Evolutionary conservation across 768 basidiomycete genomes (phyloP).

Genomic region (Kwoniella mangroviensis): DNA sequence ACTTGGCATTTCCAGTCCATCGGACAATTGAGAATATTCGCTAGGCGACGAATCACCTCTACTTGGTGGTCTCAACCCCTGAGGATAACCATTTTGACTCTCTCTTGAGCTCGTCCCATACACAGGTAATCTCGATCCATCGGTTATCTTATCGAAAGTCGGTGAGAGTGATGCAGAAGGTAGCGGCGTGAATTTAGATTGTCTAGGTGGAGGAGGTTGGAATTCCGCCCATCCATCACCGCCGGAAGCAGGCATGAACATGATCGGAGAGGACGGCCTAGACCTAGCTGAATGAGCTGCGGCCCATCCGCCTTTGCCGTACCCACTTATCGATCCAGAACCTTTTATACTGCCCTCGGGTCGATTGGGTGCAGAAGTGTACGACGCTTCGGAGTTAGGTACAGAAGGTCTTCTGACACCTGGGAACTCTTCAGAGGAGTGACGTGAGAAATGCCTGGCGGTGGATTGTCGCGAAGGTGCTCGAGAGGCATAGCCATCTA

Average conservation of each 20-base stretch:
- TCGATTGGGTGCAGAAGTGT: slow-evolving; percentile 30
- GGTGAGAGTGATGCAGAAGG: slow-evolving; percentile 35
- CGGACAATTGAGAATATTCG: slow-evolving; percentile 42
- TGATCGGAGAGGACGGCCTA: slow-evolving; percentile 35
- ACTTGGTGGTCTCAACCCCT: slow-evolving; percentile 20
- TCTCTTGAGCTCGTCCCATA: slow-evolving; percentile 9
- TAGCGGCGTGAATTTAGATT: slow-evolving; percentile 46
- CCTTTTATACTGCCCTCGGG: slow-evolving; percentile 35
- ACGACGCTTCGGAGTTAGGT: slow-evolving; percentile 33
- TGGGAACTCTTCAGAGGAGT: slow-evolving; percentile 29
- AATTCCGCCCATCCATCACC: slow-evolving; percentile 46
- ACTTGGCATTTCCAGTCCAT: slow-evolving; percentile 36
- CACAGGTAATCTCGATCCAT: slow-evolving; percentile 17
- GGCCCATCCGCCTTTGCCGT: slow-evolving; percentile 54
- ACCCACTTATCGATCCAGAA: slow-evolving; percentile 34
- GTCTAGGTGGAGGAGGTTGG: slow-evolving; percentile 37
- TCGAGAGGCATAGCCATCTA: neutral
- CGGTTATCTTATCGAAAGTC: slow-evolving; percentile 42
- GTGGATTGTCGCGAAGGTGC: slow-evolving; percentile 25
- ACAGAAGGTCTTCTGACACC: slow-evolving; percentile 22
- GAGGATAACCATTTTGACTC: slow-evolving; percentile 10
- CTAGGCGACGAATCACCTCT: slow-evolving; percentile 31
- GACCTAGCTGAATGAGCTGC: slow-evolving; percentile 33
- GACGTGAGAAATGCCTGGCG: slow-evolving; percentile 8
- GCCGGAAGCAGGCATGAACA: slow-evolving; percentile 44